A percentile compares a stretch with the other conserved stretches of the same genome.
phyloP scores from a whole-genome alignment of 202 grass and related monocot genomes.

The Hordeum pubiflorum region DNA sequence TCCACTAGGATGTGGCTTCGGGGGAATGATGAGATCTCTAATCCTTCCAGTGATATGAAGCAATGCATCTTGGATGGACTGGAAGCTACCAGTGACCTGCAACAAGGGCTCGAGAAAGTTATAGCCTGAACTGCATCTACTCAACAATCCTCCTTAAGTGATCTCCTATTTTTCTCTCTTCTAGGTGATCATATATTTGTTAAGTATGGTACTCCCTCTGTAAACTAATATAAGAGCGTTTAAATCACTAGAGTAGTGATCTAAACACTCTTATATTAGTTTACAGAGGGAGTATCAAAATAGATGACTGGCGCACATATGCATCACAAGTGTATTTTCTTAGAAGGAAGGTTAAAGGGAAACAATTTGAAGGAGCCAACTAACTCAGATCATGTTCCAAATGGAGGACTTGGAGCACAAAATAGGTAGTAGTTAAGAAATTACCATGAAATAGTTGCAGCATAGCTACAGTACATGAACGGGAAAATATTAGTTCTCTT shows the following conservation, averaged over 20 bases:
- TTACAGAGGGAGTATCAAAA: too few species aligned
- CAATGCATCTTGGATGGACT: conserved; percentile 60
- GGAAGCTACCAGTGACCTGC: conserved; percentile 59
- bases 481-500: neutral
- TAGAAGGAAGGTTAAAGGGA: neutral
- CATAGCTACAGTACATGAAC: neutral
- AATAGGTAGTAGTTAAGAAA: conserved; percentile 10
- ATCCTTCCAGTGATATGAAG: conserved; percentile 59
- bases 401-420: neutral
- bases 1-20: conserved; percentile 36
- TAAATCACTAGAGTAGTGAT: too few species aligned
- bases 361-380: neutral
- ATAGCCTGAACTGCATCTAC: neutral
- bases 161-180: neutral
- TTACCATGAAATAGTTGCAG: neutral
- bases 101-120: conserved; percentile 17
- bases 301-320: neutral
- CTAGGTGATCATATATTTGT: neutral
- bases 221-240: too few species aligned
- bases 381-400: conserved; percentile 11
- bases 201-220: too few species aligned
- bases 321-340: conserved; percentile 6
- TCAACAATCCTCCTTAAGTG: neutral
- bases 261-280: too few species aligned
- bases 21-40: conserved; percentile 47